phyloP scores from a whole-genome alignment of 2,329 filamentous ascomycete species.

The Teratosphaeria zuluensis region DNA sequence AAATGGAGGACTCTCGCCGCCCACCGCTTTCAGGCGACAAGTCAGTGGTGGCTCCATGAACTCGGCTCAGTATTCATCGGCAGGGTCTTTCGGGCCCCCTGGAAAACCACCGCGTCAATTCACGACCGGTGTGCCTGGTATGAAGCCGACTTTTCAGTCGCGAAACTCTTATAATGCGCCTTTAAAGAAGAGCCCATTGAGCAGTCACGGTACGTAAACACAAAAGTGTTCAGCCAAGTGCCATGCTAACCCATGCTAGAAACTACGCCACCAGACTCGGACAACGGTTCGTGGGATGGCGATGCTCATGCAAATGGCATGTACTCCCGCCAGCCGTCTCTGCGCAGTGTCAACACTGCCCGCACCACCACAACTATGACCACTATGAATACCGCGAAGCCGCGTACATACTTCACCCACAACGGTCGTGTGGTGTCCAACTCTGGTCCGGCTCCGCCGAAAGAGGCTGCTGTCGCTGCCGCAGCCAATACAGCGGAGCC shows the following conservation, averaged over 20 bases:
- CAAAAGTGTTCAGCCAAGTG: neutral
- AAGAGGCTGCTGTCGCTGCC: constrained; percentile 1
- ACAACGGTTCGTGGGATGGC: constrained; percentile 12
- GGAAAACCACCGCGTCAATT: constrained; percentile 2
- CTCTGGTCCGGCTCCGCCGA: neutral
- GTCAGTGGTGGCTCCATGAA: constrained; percentile 1
- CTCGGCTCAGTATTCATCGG: constrained; percentile 5
- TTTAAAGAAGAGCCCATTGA: constrained; percentile 13
- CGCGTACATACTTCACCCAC: constrained; percentile 21
- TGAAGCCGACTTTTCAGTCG: neutral
- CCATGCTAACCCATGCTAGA: constrained; percentile 9
- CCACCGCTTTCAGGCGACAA: constrained; percentile 1
- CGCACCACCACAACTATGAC: constrained; percentile 1
- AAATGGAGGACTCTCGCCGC: constrained; percentile 1
- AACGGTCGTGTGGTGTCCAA: constrained; percentile 16
- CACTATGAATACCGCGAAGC: constrained; percentile 7
- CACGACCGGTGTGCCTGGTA: constrained; percentile 3
- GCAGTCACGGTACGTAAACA: constrained; percentile 17
- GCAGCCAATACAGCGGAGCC: neutral
- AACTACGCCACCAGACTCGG: constrained; percentile 15
- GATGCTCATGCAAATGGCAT: constrained; percentile 2
- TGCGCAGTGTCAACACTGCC: constrained; percentile 1
- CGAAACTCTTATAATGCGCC: constrained; percentile 6
- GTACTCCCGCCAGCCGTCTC: constrained; percentile 5
- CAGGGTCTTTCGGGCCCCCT: neutral